Evolutionary conservation across 148 eudicot species (phyloP).

Genomic region (Suaeda aralocaspica): DNA sequence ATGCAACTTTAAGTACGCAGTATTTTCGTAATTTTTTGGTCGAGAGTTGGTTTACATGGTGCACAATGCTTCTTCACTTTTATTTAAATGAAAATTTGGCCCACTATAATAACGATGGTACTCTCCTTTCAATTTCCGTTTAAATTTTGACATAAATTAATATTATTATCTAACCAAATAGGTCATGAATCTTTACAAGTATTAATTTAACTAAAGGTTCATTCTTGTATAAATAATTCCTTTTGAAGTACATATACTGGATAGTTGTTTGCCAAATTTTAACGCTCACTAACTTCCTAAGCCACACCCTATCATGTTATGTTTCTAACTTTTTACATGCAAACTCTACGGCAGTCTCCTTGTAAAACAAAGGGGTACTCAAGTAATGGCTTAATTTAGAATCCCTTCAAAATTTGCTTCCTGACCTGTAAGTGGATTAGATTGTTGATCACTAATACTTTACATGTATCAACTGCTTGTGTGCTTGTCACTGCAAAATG

Average conservation of each 20-base stretch:
- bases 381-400: conserved; percentile 7
- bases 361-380: too few relatives aligned
- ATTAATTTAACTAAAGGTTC: too few relatives aligned
- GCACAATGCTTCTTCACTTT: too few relatives aligned
- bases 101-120: too few relatives aligned
- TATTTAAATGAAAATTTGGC: too few relatives aligned
- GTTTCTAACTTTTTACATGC: conserved; percentile 2
- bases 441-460: conserved; percentile 9
- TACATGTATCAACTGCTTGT: conserved; percentile 15
- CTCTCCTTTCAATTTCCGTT: too few relatives aligned
- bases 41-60: too few relatives aligned
- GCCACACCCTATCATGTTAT: background rate
- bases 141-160: too few relatives aligned
- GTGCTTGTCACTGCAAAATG: background rate
- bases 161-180: too few relatives aligned
- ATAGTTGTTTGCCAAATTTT: background rate
- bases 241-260: background rate
- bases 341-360: background rate
- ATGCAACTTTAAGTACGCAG: too few relatives aligned
- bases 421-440: background rate
- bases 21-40: too few relatives aligned
- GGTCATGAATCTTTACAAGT: too few relatives aligned
- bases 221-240: background rate
- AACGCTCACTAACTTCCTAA: background rate
- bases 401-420: conserved; percentile 13